Percentiles rank a stretch among this genome's conserved stretches.
Evolutionary conservation across 805 yeast species (phyloP).

Genomic region (Kuraishia molischiana): DNA sequence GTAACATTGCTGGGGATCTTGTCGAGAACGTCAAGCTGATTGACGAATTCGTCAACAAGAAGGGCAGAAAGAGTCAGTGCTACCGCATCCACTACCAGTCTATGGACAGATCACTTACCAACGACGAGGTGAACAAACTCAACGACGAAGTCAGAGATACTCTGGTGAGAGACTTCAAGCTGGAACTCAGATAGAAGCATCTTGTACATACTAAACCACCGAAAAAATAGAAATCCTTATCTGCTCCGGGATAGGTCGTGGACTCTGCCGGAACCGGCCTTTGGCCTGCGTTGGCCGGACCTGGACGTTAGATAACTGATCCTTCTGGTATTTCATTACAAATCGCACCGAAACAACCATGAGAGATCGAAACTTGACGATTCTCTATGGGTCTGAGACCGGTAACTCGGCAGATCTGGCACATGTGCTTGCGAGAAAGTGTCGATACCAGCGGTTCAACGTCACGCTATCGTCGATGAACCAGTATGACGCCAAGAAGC

Average conservation of each 20-base stretch:
- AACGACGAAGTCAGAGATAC: conserved; percentile 56
- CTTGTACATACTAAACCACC: neutral
- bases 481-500: conserved; percentile 44
- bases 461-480: conserved; percentile 46
- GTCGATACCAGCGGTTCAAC: conserved; percentile 42
- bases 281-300: no score
- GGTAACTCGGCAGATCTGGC: conserved; percentile 90
- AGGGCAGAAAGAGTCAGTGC: conserved; percentile 68
- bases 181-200: conserved; percentile 24
- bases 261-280: neutral
- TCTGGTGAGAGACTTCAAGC: conserved; percentile 40
- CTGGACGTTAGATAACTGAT: no score
- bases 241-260: no score
- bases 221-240: no score
- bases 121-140: conserved; percentile 68
- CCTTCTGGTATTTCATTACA: no score
- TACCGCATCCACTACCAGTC: conserved; percentile 90
- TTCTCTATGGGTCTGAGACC: conserved; percentile 86
- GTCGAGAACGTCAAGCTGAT: conserved; percentile 77
- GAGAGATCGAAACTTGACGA: conserved; percentile 32
- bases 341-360: no score
- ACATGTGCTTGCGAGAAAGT: conserved; percentile 41
- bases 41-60: conserved; percentile 79
- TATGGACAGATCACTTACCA: conserved; percentile 87
- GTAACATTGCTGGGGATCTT: conserved; percentile 75